Evolutionary conservation across 1,284 basidiomycete species (phyloP).

Genomic region (Chalciporus piperatoides): DNA sequence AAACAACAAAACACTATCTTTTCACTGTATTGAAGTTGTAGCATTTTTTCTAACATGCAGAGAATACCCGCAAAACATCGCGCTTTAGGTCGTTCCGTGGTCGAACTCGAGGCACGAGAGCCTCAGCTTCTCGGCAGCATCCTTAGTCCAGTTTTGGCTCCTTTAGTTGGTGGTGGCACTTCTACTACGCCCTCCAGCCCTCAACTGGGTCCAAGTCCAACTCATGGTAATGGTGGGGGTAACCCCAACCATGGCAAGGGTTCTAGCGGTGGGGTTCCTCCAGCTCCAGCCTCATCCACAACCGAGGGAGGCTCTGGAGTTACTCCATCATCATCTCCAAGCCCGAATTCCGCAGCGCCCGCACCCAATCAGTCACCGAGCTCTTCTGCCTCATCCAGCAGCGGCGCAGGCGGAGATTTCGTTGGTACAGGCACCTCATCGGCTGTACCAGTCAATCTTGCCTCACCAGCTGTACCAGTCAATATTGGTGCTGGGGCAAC

Average conservation of each 20-base stretch:
- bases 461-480: background rate
- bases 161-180: constrained; percentile 32
- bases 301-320: background rate
- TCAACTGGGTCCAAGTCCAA: constrained; percentile 3
- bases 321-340: background rate
- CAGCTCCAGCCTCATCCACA: background rate
- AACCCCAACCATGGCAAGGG: constrained; percentile 9
- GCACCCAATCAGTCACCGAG: background rate
- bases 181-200: background rate
- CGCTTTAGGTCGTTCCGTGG: constrained; percentile 9
- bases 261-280: constrained; percentile 5
- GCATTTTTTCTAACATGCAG: constrained; percentile 15
- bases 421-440: background rate
- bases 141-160: constrained; percentile 35
- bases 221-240: background rate
- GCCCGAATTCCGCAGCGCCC: background rate
- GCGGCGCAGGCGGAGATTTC: background rate
- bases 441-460: background rate
- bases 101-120: constrained; percentile 34
- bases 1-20: background rate
- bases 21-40: constrained; percentile 6
- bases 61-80: constrained; percentile 11
- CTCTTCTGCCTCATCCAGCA: background rate
- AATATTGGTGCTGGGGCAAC: background rate
- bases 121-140: constrained; percentile 43